Evolutionary conservation across 768 basidiomycete genomes (phyloP), one percentile per base, ranked within the genome.

Genomic region (Tephrocybe sp.): DNA sequence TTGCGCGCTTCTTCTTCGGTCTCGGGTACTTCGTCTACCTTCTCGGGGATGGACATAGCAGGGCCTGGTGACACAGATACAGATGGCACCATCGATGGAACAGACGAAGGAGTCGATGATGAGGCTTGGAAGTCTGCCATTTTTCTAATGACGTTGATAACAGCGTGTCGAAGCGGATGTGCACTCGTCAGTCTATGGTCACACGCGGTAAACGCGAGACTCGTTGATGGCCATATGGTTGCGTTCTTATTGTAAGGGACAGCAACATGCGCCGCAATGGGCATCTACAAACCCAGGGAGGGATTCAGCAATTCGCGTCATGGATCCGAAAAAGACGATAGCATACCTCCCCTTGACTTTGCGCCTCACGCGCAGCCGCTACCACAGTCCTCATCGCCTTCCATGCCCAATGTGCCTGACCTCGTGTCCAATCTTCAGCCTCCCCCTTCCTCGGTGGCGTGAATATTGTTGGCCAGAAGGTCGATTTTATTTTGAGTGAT

Each of bases 111-210:
- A 14, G 23, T 44, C 21, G 52, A 32, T 25, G 78, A 71, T 23
- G 52, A 36, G 23, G 78, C 71, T 25, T 77, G 79, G 50, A 76
- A 68, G 58, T 85, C 85, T 1, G 85, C 86, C 34, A 92, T 67
- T 25, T 77, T 68, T 34, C 86, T 79, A 30, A 94, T 80, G 39
- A 84, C 74, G 65, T 93, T 93, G 56, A 95, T 78, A 2, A 83
- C 78, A 9, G 94, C 84, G 64, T 99, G 97, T 7, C 88, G 82
- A 7, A 99, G 81, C 2, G 94, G 90, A 63, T 98, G 93, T 0
- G 58, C 52, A 0, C 79, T 73, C 1, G 88, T 82, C 7, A 48
- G 65, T 28, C 97, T 83, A 2, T 85, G 88, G 66, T 99, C 97
- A 57, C 74, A 66, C 0, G 83, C 84, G 8, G 78, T 68, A 54